These are phyloP conservation scores for Wickerhamiella shivajii DNA, from an alignment of 805 yeast genomes.

Conservation along the genomic window DNA sequence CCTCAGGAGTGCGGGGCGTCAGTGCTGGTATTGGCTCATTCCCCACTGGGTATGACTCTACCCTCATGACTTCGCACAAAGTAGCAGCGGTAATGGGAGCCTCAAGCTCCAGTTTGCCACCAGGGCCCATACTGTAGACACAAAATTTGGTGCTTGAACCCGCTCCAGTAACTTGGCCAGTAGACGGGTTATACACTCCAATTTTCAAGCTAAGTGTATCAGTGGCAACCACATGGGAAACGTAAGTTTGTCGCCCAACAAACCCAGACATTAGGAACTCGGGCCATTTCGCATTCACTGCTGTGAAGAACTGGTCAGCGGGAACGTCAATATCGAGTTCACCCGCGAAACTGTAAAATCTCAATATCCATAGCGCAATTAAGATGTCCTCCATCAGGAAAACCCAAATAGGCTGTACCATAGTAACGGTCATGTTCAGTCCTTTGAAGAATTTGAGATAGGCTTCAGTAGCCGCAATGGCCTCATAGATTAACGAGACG, in stretches of 20 bases:
- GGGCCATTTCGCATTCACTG: slow-evolving; percentile 20
- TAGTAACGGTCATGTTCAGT: slow-evolving; percentile 4
- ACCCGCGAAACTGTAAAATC: slow-evolving; percentile 14
- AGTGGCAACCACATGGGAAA: slow-evolving; percentile 28
- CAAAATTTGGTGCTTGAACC: slow-evolving; percentile 13
- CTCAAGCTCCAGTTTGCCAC: neutral
- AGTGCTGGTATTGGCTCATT: no score
- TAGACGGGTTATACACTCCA: slow-evolving; percentile 10
- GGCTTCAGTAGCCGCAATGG: slow-evolving; percentile 8
- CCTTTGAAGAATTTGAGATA: slow-evolving; percentile 12
- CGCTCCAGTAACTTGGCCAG: slow-evolving; percentile 13
- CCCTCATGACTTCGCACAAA: no score
- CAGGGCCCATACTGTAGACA: slow-evolving; percentile 3
- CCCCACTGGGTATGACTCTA: no score
- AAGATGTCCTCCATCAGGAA: slow-evolving; percentile 13
- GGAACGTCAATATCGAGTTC: slow-evolving; percentile 19
- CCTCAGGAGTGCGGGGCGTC: no score
- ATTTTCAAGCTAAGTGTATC: slow-evolving; percentile 12
- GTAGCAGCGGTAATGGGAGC: neutral
- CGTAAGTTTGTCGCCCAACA: slow-evolving; percentile 36
- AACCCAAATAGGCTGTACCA: slow-evolving; percentile 11
- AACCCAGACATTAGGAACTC: slow-evolving; percentile 23
- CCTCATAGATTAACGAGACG: neutral
- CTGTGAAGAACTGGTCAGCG: slow-evolving; percentile 16
- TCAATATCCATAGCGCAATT: slow-evolving; percentile 12